Percentiles rank a stretch among this genome's conserved stretches.
Evolutionary conservation across 306 rosid species (phyloP).

Genomic region (Prosopis cineraria): DNA sequence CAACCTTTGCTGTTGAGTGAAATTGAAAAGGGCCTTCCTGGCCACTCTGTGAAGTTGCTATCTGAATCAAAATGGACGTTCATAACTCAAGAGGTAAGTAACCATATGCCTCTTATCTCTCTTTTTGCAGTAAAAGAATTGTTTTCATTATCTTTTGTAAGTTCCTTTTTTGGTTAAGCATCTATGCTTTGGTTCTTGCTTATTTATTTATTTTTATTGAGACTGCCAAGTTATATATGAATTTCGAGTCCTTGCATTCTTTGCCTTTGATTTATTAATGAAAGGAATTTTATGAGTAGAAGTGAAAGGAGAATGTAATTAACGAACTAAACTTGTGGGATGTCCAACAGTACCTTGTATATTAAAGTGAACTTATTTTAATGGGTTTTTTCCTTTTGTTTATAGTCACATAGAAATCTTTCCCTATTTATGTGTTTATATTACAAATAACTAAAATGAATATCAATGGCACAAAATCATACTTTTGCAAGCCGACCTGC

Average conservation of each 20-base stretch:
- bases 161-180: not conserved
- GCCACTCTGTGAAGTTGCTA: slow-evolving; percentile 50
- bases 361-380: too few species aligned
- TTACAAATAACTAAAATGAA: not conserved
- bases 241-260: too few species aligned
- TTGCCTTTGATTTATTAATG: not conserved
- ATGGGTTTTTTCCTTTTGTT: too few species aligned
- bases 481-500: not conserved
- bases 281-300: slow-evolving; percentile 5
- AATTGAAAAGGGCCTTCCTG: slow-evolving; percentile 69
- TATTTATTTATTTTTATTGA: not conserved
- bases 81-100: slow-evolving; percentile 72
- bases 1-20: slow-evolving; percentile 52
- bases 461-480: not conserved
- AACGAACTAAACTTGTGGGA: too few species aligned
- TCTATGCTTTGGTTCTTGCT: not conserved
- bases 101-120: slow-evolving; percentile 2
- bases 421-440: not conserved
- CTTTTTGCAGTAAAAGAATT: not conserved
- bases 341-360: too few species aligned
- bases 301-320: not conserved
- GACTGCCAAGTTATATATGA: not conserved
- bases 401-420: too few species aligned
- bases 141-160: not conserved
- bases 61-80: slow-evolving; percentile 89